Evolutionary conservation across 2,329 filamentous ascomycete species (phyloP).

Genomic region (Cytospora piceicola): DNA sequence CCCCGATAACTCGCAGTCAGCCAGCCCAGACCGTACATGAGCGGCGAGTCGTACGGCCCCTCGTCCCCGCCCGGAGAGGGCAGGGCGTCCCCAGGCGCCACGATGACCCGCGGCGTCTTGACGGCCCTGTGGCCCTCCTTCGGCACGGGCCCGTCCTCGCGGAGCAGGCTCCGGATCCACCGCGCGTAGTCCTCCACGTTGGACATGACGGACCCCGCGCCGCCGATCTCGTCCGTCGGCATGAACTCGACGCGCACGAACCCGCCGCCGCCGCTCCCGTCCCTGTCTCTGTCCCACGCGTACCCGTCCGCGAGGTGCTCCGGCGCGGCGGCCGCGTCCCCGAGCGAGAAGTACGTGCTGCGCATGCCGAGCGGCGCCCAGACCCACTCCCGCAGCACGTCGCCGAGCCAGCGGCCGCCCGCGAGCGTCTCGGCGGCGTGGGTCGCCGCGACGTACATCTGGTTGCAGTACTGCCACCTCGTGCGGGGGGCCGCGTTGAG

Average conservation of each 20-base stretch:
- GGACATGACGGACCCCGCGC: constrained; percentile 49
- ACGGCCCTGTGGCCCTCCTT: constrained; percentile 40
- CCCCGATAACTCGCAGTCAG: constrained; percentile 45
- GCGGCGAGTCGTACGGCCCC: constrained; percentile 39
- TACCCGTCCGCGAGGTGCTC: constrained; percentile 48
- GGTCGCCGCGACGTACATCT: constrained; percentile 54
- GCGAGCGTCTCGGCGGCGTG: constrained; percentile 51
- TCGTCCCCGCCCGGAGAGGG: background rate
- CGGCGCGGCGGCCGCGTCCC: constrained; percentile 37
- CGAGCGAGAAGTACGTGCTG: constrained; percentile 42
- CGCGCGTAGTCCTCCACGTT: constrained; percentile 54
- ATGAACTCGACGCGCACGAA: constrained; percentile 37
- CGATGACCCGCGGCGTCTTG: constrained; percentile 40
- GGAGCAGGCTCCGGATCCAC: constrained; percentile 55
- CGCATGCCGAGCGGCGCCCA: constrained; percentile 52
- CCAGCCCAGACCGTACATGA: constrained; percentile 49
- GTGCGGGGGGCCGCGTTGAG: constrained; percentile 46
- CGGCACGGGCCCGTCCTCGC: constrained; percentile 42
- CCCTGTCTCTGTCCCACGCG: constrained; percentile 40
- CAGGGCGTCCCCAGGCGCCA: constrained; percentile 18
- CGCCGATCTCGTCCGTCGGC: constrained; percentile 40
- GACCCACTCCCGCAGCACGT: constrained; percentile 45
- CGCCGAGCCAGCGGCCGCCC: constrained; percentile 42
- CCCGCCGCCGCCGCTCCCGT: constrained; percentile 8
- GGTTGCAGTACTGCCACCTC: constrained; percentile 54